These are phyloP conservation scores for Thozetella sp. DNA, from an alignment of 495 filamentous ascomycete genomes.

Conservation along the genomic window DNA sequence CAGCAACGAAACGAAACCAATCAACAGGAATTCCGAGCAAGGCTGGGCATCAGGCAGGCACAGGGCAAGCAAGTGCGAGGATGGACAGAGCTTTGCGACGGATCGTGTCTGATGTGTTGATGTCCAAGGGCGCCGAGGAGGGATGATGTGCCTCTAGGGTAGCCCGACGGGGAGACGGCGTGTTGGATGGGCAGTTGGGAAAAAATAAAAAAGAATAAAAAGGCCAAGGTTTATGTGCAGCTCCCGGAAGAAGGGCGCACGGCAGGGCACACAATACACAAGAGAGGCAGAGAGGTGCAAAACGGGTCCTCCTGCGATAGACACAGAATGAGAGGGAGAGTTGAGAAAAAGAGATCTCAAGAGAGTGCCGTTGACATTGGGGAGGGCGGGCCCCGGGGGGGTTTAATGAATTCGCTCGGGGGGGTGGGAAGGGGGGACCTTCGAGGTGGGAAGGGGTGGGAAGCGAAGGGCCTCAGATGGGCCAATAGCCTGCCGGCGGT, in stretches of 20 bases:
- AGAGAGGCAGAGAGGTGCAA: slow-evolving; percentile 18
- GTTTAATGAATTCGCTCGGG: slow-evolving; percentile 36
- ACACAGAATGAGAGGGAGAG: slow-evolving; percentile 27
- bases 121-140: slow-evolving; percentile 6
- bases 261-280: slow-evolving; percentile 4
- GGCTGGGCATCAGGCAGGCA: slow-evolving; percentile 29
- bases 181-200: slow-evolving; percentile 8
- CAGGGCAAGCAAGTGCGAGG: slow-evolving; percentile 9
- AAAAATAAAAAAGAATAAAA: slow-evolving; percentile 4
- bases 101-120: slow-evolving; percentile 26
- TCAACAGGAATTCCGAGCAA: slow-evolving; percentile 36
- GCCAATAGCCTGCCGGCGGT: slow-evolving; percentile 20
- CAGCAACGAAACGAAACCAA: slow-evolving; percentile 41
- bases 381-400: slow-evolving; percentile 31
- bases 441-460: slow-evolving; percentile 14
- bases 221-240: neutral
- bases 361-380: slow-evolving; percentile 21
- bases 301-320: slow-evolving; percentile 25
- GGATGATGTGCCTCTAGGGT: slow-evolving; percentile 29
- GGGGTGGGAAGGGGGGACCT: slow-evolving; percentile 6
- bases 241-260: neutral
- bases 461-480: slow-evolving; percentile 8
- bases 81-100: slow-evolving; percentile 30
- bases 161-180: neutral
- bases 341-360: slow-evolving; percentile 33